These are phyloP conservation scores for Malassezia psittaci DNA, from an alignment of 1,284 basidiomycete genomes.

Conservation along the genomic window DNA sequence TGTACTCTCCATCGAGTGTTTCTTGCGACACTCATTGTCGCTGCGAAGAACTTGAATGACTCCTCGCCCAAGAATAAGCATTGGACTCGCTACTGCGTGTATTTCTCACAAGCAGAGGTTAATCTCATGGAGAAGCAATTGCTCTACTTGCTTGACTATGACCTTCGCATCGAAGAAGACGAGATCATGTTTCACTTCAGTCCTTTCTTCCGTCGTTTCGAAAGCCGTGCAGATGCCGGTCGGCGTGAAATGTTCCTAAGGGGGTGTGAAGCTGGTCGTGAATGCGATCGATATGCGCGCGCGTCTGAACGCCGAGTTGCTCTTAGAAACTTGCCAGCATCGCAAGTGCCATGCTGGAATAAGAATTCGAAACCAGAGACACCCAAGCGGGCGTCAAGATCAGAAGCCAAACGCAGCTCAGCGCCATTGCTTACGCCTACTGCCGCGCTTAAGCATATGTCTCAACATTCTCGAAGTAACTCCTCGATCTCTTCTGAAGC, in stretches of 20 bases:
- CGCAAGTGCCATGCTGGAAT: slow-evolving; percentile 44
- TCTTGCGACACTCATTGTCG: slow-evolving; percentile 85
- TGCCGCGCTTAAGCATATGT: slow-evolving; percentile 13
- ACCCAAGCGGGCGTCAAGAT: slow-evolving; percentile 2
- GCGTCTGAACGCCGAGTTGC: slow-evolving; percentile 40
- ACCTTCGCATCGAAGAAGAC: slow-evolving; percentile 46
- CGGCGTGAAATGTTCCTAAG: slow-evolving; percentile 45
- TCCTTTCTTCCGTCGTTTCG: slow-evolving; percentile 44
- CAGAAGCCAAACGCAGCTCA: background rate
- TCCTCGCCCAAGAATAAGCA: slow-evolving; percentile 77
- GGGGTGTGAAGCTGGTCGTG: slow-evolving; percentile 41
- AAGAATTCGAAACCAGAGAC: slow-evolving; percentile 22
- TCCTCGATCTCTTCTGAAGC: slow-evolving; percentile 37
- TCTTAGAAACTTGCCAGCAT: slow-evolving; percentile 37
- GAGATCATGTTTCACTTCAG: slow-evolving; percentile 44
- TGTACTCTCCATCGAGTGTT: slow-evolving; percentile 92
- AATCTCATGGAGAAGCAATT: slow-evolving; percentile 90
- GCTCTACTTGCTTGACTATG: slow-evolving; percentile 47
- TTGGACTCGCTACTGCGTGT: slow-evolving; percentile 57
- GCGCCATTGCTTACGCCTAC: slow-evolving; percentile 13
- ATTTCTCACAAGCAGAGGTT: slow-evolving; percentile 59
- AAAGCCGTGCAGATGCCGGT: slow-evolving; percentile 39
- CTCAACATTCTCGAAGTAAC: slow-evolving; percentile 17
- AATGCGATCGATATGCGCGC: slow-evolving; percentile 41
- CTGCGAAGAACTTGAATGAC: slow-evolving; percentile 96